Evolutionary conservation across 768 basidiomycete genomes (phyloP).

Genomic region (Termitomyces sp.): DNA sequence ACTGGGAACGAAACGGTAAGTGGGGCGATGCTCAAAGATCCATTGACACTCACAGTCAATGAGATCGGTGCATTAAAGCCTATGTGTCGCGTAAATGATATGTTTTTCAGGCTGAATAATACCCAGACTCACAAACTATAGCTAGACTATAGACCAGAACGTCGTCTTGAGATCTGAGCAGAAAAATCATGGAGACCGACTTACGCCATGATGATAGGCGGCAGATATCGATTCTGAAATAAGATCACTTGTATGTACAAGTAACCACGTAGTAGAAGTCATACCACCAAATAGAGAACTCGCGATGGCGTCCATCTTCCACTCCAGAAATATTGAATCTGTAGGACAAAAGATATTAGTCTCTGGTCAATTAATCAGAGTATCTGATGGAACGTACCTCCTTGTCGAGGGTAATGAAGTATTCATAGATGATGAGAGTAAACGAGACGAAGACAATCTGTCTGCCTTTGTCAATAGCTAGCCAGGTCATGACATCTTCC

Average conservation of each 20-base stretch:
- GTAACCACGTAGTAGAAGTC: neutral
- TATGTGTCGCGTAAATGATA: neutral
- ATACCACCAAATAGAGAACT: slow-evolving; percentile 8
- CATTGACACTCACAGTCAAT: slow-evolving; percentile 1
- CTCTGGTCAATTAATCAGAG: neutral
- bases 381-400: slow-evolving; percentile 1
- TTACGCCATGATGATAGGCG: slow-evolving; percentile 10
- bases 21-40: neutral
- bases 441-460: slow-evolving; percentile 8
- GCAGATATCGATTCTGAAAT: slow-evolving; percentile 10
- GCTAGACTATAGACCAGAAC: neutral
- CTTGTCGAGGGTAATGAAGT: slow-evolving; percentile 10
- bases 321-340: slow-evolving; percentile 13
- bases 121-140: slow-evolving; percentile 6
- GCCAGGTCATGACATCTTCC: slow-evolving; percentile 5
- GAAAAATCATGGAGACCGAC: neutral
- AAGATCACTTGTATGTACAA: neutral
- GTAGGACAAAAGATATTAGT: neutral
- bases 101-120: too few relatives aligned
- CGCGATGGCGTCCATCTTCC: slow-evolving; percentile 13
- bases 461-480: slow-evolving; percentile 8
- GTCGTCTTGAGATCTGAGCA: neutral
- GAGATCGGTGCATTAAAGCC: slow-evolving; percentile 10
- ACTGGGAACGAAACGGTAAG: neutral
- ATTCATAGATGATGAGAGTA: slow-evolving; percentile 9